Conservation (phyloP, 1,284 basidiomycete species). For the Rhodotorula sp. region DNA sequence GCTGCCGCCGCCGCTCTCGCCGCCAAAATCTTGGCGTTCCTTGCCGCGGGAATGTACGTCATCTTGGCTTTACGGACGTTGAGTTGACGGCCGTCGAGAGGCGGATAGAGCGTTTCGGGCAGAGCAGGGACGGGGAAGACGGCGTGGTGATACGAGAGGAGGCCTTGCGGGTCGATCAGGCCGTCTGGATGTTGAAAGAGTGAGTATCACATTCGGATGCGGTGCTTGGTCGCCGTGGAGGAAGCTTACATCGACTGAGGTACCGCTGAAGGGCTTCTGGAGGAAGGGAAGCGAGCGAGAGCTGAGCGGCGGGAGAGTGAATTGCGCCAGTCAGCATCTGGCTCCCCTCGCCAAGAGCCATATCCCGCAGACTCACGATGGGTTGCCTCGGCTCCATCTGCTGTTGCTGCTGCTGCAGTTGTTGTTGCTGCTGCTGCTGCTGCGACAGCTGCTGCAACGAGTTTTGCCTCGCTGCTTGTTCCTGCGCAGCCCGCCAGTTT, state of each 20-base stretch:
- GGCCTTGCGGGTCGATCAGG: conserved; percentile 29
- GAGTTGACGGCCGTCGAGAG: conserved; percentile 28
- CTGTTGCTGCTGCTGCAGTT: background rate
- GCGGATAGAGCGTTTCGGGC: conserved; percentile 26
- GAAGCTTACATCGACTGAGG: conserved; percentile 32
- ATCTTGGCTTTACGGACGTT: conserved; percentile 12
- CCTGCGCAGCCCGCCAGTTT: conserved; percentile 3
- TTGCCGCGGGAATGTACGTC: conserved; percentile 18
- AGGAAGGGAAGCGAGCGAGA: conserved; percentile 29
- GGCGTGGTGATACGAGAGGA: conserved; percentile 41
- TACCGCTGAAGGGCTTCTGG: conserved; percentile 36
- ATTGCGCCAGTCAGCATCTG: too few species aligned
- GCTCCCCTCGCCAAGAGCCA: background rate
- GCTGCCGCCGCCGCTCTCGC: background rate
- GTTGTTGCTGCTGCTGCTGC: background rate
- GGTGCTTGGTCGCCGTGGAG: too few species aligned
- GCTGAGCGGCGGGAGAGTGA: conserved; percentile 2
- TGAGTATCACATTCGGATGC: background rate
- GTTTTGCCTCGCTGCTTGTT: background rate
- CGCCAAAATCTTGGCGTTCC: conserved; percentile 1
- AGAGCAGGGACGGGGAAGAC: conserved; percentile 39
- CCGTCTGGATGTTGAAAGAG: conserved; percentile 17
- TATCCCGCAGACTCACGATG: background rate
- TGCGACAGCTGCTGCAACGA: too few species aligned
- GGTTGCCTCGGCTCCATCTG: conserved; percentile 1